Evolutionary conservation across 73 alveolate genomes (phyloP), one percentile per base, ranked within the genome.

Genomic region (Paramecium caudatum): DNA sequence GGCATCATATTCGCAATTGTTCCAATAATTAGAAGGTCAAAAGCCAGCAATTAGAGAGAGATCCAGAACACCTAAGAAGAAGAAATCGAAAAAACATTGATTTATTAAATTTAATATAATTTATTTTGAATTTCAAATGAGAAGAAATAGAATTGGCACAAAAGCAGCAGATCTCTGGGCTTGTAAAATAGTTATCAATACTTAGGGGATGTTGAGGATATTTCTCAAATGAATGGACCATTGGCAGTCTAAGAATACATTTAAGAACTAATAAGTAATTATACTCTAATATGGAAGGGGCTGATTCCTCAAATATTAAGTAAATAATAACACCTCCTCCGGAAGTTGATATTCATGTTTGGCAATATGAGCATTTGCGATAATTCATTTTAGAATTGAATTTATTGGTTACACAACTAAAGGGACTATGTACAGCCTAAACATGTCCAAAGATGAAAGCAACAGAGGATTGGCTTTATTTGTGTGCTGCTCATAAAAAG

Each of bases 401-500:
- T 94, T 83, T 97, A 10, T 93, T 98, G 43, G 98, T 97, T 36
- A 99, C 98, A 41, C 95, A 97, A 91, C 91, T 98, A 25, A 93
- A 98, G 91, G 99, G 98, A 17, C 94, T 96, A 47, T 98, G 99
- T 86, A 98, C 99, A 15, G 82, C 96, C 34, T 95, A 95, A 85
- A 80, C 99, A 12, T 98, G 99, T 91, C 99, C 98, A 19, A 96
- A 97, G 91, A 98, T 98, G 99, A 98, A 96, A 91, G 99, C 99
- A 6, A 97, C 99, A 1, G 99, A 98, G 43, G 99, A 98, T 61
- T 98, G 99, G 99, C 94, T 98, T 5, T 98, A 97, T 92, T 90
- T 97, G 25, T 98, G 99, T 86, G 99, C 99, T 12, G 98, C 98
- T 32, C 99, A 98, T 87, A 96, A 97, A 84, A 95, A 93, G 41